Conservation (phyloP, 306 rosid genomes). For the Lagenaria siceraria region DNA sequence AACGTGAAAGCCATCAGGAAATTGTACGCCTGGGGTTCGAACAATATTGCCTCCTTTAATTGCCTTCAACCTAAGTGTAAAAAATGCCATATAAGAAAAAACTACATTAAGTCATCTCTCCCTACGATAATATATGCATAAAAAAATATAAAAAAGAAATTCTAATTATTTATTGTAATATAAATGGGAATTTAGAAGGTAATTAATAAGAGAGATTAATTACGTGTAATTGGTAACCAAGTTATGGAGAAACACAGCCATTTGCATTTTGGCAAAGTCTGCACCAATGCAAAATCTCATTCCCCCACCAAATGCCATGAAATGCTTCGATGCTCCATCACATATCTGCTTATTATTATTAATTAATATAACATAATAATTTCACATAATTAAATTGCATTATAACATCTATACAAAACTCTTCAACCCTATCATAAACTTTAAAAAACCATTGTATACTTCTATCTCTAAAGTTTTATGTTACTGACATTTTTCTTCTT, state of each 20-base stretch:
- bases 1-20: conserved; percentile 1
- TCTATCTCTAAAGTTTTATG: too few species aligned
- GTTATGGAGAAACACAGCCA: conserved; percentile 62
- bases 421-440: too few species aligned
- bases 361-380: too few species aligned
- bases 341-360: neutral
- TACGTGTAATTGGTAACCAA: conserved; percentile 61
- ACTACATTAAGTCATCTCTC: neutral
- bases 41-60: conserved; percentile 66
- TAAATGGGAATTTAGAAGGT: too few species aligned
- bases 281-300: conserved; percentile 91
- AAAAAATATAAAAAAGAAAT: too few species aligned
- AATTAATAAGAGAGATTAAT: too few species aligned
- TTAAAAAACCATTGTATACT: too few species aligned
- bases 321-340: neutral
- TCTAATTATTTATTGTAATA: too few species aligned
- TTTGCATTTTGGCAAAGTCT: conserved; percentile 4
- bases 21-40: conserved; percentile 17
- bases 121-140: too few species aligned
- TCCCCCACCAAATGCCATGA: conserved; percentile 92
- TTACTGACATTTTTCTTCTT: too few species aligned
- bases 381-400: too few species aligned
- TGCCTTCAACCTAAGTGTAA: conserved; percentile 35
- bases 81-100: neutral
- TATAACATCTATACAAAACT: too few species aligned